phyloP scores from a whole-genome alignment of 1,284 basidiomycete species.

The Naganishia liquefaciens region DNA sequence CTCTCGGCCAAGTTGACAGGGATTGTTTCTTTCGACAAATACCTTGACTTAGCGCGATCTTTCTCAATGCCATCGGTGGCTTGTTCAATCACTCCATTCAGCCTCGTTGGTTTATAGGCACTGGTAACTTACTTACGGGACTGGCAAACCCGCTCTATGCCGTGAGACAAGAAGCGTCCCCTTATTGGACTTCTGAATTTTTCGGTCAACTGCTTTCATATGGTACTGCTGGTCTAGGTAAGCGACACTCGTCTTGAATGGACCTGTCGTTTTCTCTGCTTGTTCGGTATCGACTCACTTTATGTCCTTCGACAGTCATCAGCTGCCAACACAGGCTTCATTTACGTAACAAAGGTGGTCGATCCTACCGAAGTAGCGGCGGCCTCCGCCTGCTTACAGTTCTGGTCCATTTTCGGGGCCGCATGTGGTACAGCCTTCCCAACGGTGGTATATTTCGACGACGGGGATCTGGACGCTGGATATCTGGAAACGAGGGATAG shows the following conservation, averaged over 20 bases:
- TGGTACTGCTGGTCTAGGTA: not conserved
- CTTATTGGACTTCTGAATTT: slow-evolving; percentile 6
- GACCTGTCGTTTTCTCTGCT: too few species aligned
- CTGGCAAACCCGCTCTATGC: slow-evolving; percentile 1
- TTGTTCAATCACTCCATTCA: not conserved
- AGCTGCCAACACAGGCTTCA: not conserved
- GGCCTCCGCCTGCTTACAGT: slow-evolving; percentile 3
- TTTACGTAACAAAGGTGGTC: slow-evolving; percentile 7
- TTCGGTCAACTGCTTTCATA: not conserved
- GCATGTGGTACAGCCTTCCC: slow-evolving; percentile 4
- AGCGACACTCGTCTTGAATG: not conserved
- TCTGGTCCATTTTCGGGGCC: not conserved
- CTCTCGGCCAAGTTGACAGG: not conserved
- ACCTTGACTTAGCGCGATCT: not conserved
- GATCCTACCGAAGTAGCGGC: not conserved
- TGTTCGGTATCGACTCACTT: too few species aligned
- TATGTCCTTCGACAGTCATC: not conserved
- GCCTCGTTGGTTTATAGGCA: not conserved
- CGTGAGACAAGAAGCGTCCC: not conserved
- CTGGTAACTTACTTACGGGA: not conserved
- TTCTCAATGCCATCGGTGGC: slow-evolving; percentile 2
- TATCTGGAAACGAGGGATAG: not conserved
- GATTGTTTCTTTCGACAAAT: not conserved
- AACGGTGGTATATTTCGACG: slow-evolving; percentile 1
- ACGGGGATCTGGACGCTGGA: slow-evolving; percentile 1